Percentiles rank a stretch among this genome's conserved stretches.
phyloP scores from a whole-genome alignment of 495 filamentous ascomycete genomes.

The Aspergillus homomorphus region DNA sequence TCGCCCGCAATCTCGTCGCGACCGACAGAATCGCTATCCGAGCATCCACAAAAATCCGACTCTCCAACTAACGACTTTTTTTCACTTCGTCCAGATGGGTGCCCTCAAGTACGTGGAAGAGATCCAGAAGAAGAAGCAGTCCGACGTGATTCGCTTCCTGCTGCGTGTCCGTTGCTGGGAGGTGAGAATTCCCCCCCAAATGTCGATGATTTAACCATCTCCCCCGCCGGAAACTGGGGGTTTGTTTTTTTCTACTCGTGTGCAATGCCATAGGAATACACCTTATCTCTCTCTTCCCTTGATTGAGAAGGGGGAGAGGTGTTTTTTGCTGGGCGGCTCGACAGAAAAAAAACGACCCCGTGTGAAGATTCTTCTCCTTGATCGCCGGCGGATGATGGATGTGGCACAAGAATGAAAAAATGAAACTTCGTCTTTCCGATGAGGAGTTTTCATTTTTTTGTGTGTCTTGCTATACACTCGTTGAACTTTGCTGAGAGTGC shows the following conservation, averaged over 20 bases:
- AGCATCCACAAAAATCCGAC: constrained; percentile 2
- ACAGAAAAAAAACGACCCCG: constrained; percentile 22
- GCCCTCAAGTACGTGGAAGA: constrained; percentile 99
- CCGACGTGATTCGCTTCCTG: constrained; percentile 97
- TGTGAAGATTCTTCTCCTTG: constrained; percentile 11
- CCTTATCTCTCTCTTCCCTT: constrained; percentile 20
- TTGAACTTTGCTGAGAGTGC: constrained; percentile 99
- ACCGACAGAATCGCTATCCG: constrained; percentile 1
- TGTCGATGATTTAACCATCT: constrained; percentile 48
- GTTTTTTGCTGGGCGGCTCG: constrained; percentile 34
- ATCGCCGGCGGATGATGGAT: constrained; percentile 40
- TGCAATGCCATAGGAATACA: constrained; percentile 39
- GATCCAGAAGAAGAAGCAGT: constrained; percentile 99
- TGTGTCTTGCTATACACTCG: constrained; percentile 94
- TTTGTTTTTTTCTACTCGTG: constrained; percentile 31
- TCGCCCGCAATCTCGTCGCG: background rate
- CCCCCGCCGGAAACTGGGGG: constrained; percentile 35
- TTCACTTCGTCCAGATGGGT: constrained; percentile 60
- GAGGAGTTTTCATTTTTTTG: no score
- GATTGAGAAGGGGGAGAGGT: constrained; percentile 21
- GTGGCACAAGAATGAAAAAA: constrained; percentile 45
- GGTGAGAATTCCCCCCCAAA: constrained; percentile 68
- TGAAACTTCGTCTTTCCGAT: no score
- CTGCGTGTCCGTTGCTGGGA: constrained; percentile 99
- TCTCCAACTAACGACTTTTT: constrained; percentile 18